Evolutionary conservation across 139 green algal genomes (phyloP).

Genomic region (Chlorella sp.): DNA sequence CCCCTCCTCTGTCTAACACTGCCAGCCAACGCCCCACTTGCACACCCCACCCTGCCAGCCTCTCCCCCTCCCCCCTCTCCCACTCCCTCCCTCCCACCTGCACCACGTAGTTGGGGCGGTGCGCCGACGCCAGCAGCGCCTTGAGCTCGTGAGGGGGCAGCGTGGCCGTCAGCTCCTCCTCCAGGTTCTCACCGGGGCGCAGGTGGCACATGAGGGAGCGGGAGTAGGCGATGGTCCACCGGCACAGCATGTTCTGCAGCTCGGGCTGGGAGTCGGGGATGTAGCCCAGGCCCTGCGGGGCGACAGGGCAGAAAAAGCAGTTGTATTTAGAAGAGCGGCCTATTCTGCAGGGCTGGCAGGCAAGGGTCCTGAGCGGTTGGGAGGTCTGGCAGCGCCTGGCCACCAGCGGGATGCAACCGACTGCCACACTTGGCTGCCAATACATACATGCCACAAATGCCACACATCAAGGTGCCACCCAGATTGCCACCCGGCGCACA

Average conservation of each 20-base stretch:
- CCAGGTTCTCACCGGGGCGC: conserved; percentile 27
- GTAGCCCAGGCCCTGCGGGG: conserved; percentile 14
- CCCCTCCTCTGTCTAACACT: no score
- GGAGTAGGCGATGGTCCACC: conserved; percentile 51
- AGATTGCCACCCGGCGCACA: no score
- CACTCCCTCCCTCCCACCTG: neutral
- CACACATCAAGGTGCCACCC: no score
- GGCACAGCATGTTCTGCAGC: conserved; percentile 34
- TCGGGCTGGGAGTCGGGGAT: neutral
- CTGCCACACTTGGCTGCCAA: no score
- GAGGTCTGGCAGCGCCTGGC: no score
- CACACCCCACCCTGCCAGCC: neutral
- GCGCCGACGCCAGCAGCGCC: conserved; percentile 37
- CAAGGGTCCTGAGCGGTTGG: no score
- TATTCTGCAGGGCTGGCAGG: no score
- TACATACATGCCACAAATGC: no score
- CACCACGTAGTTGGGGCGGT: conserved; percentile 49
- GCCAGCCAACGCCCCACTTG: neutral
- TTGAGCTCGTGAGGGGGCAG: conserved; percentile 42
- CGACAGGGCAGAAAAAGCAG: no score
- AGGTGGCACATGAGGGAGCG: conserved; percentile 42
- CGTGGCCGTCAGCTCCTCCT: conserved; percentile 34
- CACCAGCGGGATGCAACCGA: no score
- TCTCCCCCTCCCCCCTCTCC: neutral
- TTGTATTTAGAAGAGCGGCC: no score